Evolutionary conservation across 495 filamentous ascomycete species (phyloP), one percentile per base, ranked within the genome.

Genomic region (Podospora anserina): DNA sequence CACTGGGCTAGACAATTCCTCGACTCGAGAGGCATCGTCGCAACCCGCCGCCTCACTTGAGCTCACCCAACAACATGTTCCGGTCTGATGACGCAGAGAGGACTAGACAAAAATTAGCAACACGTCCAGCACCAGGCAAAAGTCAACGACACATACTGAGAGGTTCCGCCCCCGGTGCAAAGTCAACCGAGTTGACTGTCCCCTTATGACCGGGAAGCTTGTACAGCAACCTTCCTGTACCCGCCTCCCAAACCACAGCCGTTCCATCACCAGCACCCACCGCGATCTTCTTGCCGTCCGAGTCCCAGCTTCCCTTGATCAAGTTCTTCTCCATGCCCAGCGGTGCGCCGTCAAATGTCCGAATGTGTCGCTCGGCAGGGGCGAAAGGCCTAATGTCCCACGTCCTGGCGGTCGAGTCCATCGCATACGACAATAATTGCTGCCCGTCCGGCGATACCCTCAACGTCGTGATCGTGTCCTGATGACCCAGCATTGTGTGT

Each of bases 351-450:
- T 97, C 93, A 75, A 91, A 98, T 0, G 91, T 93, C 61, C 85
- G 88, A 65, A 97, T 83, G 61, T 92, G 89, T 65, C 95, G 85
- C 74, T 97, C 92, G 0, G 88, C 84, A 0, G 95, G 92, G 2
- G 96, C 94, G 76, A 97, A 99, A 3, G 96, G 94, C 67, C 93
- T 86, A 56, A 99, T 91, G 77, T 99, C 94, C 96, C 95, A 99
- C 26, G 93, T 97, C 68, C 92, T 86, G 16, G 93, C 95, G 0
- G 94, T 95, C 15, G 90, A 92, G 75, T 99, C 95, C 80, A 97
- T 93, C 3, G 92, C 91, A 72, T 96, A 94, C 16, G 95, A 98
- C 4, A 98, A 83, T 27, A 99, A 84, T 15, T 90, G 88, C 74
- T 97, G 93, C 5, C 92, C 91, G 73, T 98, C 96, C 0, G 95